phyloP scores from a whole-genome alignment of 257 asterid genomes.

The Nicotiana otophora region DNA sequence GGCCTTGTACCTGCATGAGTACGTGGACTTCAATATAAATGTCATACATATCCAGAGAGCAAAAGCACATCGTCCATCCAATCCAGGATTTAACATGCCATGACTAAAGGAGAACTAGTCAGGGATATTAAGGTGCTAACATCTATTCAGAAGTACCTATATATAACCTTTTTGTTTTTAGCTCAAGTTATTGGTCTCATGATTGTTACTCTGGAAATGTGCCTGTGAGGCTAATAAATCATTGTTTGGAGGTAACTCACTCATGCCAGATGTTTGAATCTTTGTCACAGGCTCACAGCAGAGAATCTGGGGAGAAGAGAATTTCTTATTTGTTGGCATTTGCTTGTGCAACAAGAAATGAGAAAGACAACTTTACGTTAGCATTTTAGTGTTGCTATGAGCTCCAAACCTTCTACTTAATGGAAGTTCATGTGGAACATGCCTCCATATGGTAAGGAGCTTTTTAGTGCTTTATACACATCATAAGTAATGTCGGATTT shows the following conservation, averaged over 20 bases:
- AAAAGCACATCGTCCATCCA: neutral
- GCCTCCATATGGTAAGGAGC: neutral
- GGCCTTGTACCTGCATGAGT: constrained; percentile 76
- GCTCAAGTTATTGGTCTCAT: neutral
- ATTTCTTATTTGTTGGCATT: neutral
- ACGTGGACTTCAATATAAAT: neutral
- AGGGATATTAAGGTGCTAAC: neutral
- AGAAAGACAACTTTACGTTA: neutral
- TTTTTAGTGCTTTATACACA: neutral
- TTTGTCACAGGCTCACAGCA: neutral
- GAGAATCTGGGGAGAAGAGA: neutral
- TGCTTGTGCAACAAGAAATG: neutral
- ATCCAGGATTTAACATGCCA: neutral
- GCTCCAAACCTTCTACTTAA: neutral
- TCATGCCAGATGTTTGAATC: neutral
- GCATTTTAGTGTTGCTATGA: neutral
- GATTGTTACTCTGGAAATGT: neutral
- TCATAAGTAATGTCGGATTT: neutral
- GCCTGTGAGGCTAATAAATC: neutral
- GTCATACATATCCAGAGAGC: neutral
- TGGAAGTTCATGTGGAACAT: neutral
- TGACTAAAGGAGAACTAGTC: neutral
- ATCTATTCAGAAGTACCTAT: neutral
- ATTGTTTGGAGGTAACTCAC: neutral
- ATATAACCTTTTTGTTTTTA: neutral